These are phyloP conservation scores for Periglandula ipomoeae DNA, from an alignment of 2,329 filamentous ascomycete genomes.

Conservation along the genomic window DNA sequence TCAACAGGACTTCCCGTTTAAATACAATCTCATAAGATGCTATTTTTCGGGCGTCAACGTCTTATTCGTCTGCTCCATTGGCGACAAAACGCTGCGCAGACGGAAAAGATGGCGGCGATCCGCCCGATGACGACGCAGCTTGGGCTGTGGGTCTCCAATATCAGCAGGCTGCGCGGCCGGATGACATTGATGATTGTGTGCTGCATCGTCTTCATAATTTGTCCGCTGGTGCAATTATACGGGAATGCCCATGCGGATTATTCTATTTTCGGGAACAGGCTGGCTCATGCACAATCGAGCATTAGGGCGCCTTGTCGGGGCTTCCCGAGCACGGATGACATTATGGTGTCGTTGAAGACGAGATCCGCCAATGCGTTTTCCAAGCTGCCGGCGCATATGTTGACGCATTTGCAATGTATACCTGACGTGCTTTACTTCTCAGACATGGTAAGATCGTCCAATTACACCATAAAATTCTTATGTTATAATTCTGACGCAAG, in stretches of 20 bases:
- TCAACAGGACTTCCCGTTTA: background rate
- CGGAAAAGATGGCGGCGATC: background rate
- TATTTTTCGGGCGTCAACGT: too few relatives aligned
- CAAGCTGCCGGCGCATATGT: slow-evolving; percentile 45
- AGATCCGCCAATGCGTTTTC: slow-evolving; percentile 46
- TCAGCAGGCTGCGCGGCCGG: background rate
- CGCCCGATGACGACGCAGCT: background rate
- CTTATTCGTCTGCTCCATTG: too few relatives aligned
- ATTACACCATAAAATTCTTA: background rate
- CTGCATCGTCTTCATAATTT: background rate
- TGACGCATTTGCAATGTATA: slow-evolving; percentile 45
- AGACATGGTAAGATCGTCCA: slow-evolving; percentile 30
- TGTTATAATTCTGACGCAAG: background rate
- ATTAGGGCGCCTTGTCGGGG: slow-evolving; percentile 28
- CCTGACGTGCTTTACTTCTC: slow-evolving; percentile 48
- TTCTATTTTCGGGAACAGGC: slow-evolving; percentile 22
- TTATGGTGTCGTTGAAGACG: slow-evolving; percentile 49
- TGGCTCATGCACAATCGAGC: slow-evolving; percentile 26
- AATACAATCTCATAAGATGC: too few relatives aligned
- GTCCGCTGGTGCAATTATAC: slow-evolving; percentile 1
- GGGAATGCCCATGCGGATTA: background rate
- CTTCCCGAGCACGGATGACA: slow-evolving; percentile 33
- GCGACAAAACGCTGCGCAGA: background rate
- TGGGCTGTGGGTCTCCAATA: background rate
- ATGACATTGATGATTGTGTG: background rate